Evolutionary conservation across 257 asterid species (phyloP).

Genomic region (Forsythia viridissima): DNA sequence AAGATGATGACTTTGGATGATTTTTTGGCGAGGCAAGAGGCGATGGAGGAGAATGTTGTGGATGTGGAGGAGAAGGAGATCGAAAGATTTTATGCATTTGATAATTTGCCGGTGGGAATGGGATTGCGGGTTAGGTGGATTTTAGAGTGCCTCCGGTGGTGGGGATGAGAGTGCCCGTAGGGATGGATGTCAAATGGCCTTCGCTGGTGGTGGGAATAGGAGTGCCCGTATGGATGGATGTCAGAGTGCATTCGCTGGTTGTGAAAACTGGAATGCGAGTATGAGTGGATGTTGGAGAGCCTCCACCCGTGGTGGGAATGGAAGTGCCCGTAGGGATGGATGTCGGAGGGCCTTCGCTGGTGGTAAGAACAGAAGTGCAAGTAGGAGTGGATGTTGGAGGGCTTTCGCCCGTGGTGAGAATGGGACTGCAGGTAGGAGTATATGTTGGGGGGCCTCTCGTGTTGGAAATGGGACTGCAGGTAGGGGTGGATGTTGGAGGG

Average conservation of each 20-base stretch:
- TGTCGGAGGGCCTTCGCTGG: background rate
- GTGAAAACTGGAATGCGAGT: too few species aligned
- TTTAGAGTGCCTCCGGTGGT: background rate
- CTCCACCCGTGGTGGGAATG: background rate
- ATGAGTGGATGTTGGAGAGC: background rate
- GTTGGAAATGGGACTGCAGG: background rate
- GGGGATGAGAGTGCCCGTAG: background rate
- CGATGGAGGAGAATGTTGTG: conserved; percentile 33
- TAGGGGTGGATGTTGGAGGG: conserved; percentile 7
- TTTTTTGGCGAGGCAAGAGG: conserved; percentile 75
- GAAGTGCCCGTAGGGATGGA: background rate
- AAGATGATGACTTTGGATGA: conserved; percentile 82
- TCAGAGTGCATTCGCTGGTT: background rate
- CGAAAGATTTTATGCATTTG: conserved; percentile 10
- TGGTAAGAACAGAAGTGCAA: too few species aligned
- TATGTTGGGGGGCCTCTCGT: background rate
- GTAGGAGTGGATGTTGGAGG: conserved; percentile 21
- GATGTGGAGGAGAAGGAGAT: conserved; percentile 16
- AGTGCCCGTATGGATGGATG: conserved; percentile 13
- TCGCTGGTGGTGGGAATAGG: conserved; percentile 5
- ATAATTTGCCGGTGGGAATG: background rate
- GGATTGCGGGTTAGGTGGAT: background rate
- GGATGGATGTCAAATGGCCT: background rate
- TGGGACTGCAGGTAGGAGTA: background rate
- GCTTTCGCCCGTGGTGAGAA: background rate